Percentiles rank a stretch among this genome's conserved stretches.
Conservation (phyloP, 805 yeast species). For the Candida coquimbonensis region DNA sequence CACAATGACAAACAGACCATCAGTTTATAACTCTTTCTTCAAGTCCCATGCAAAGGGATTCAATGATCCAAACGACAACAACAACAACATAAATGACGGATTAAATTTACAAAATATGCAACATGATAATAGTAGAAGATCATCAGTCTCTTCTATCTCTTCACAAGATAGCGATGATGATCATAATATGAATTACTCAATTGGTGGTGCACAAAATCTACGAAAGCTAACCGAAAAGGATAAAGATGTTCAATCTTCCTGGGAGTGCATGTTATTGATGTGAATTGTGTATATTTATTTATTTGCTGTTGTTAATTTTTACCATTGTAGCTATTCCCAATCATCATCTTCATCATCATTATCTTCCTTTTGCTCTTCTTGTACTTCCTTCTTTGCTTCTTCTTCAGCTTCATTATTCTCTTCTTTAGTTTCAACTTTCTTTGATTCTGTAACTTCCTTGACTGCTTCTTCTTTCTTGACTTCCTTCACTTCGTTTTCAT, state of each 20-base stretch:
- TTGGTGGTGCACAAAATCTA: too few relatives aligned
- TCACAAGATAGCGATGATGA: too few relatives aligned
- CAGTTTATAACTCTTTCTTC: too few relatives aligned
- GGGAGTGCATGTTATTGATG: not conserved
- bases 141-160: too few relatives aligned
- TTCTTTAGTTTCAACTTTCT: slow-evolving; percentile 38
- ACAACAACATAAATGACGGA: too few relatives aligned
- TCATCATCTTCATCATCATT: slow-evolving; percentile 13
- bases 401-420: slow-evolving; percentile 33
- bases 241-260: not conserved
- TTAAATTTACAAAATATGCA: too few relatives aligned
- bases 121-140: too few relatives aligned
- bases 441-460: slow-evolving; percentile 32
- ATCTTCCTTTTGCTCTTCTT: slow-evolving; percentile 12
- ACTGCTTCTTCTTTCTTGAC: slow-evolving; percentile 30
- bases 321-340: slow-evolving; percentile 1
- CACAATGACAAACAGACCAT: too few relatives aligned
- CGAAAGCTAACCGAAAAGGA: not conserved
- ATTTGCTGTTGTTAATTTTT: not conserved
- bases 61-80: too few relatives aligned
- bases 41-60: too few relatives aligned
- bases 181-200: too few relatives aligned
- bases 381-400: slow-evolving; percentile 5
- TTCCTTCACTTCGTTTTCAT: not conserved
- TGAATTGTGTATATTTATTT: not conserved